These are phyloP conservation scores for Pythium coloratum DNA, from an alignment of 352 stramenopile genomes.

Conservation along the genomic window DNA sequence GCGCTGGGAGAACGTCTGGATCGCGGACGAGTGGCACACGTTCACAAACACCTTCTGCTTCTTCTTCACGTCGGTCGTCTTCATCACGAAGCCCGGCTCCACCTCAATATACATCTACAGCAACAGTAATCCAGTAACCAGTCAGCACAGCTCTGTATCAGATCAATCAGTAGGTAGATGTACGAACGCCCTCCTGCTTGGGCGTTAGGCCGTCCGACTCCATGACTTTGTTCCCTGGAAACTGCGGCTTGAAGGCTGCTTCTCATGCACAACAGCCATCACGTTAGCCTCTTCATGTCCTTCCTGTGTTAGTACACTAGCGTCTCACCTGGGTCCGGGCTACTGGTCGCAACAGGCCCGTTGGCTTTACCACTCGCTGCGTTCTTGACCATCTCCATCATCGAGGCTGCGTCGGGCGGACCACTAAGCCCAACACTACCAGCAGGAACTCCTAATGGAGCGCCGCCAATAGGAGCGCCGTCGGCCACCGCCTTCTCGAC, in stretches of 20 bases:
- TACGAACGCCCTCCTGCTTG: constrained; percentile 59
- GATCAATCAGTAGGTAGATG: neutral
- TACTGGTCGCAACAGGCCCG: neutral
- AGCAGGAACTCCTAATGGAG: constrained; percentile 8
- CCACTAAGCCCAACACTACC: neutral
- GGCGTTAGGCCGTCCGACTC: constrained; percentile 46
- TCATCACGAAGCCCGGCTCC: constrained; percentile 78
- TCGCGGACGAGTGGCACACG: constrained; percentile 62
- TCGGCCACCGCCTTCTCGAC: constrained; percentile 33
- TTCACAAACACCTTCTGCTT: constrained; percentile 86
- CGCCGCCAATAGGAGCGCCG: neutral
- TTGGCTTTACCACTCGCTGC: constrained; percentile 11
- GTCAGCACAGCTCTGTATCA: neutral
- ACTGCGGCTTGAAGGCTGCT: constrained; percentile 55
- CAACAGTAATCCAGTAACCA: neutral
- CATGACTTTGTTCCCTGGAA: constrained; percentile 80
- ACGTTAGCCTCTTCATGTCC: neutral
- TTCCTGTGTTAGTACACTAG: neutral
- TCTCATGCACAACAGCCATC: neutral
- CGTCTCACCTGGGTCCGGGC: neutral
- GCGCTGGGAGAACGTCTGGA: constrained; percentile 79
- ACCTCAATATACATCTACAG: constrained; percentile 73
- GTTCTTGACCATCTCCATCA: constrained; percentile 61
- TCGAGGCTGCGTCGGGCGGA: constrained; percentile 25
- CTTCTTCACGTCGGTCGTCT: constrained; percentile 57